Conservation (phyloP, 2,329 filamentous ascomycete genomes). For the Fusarium albosuccineum region DNA sequence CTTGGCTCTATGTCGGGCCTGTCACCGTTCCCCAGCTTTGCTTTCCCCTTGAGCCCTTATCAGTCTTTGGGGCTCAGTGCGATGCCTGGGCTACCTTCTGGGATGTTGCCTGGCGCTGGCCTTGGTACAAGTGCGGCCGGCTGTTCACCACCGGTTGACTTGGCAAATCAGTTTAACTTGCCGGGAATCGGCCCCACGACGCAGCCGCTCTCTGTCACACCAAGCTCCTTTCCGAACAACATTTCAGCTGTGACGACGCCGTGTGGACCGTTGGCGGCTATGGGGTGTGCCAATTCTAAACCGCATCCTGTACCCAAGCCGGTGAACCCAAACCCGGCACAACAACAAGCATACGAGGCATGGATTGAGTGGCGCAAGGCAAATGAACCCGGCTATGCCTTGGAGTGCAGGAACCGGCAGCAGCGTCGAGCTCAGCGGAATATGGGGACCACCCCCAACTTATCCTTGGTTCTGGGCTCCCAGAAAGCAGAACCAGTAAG, state of each 20-base stretch:
- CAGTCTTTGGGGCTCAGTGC: conserved; percentile 2
- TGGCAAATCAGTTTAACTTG: conserved; percentile 11
- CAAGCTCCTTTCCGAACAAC: conserved; percentile 1
- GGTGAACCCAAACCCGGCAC: conserved; percentile 54
- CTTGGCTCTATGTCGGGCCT: background rate
- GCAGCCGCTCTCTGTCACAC: conserved; percentile 10
- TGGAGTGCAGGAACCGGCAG: conserved; percentile 60
- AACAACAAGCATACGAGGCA: conserved; percentile 62
- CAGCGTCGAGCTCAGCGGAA: conserved; percentile 53
- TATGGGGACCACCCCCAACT: conserved; percentile 14
- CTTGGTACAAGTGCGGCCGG: conserved; percentile 1
- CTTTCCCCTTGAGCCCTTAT: conserved; percentile 2
- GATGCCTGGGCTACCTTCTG: conserved; percentile 8
- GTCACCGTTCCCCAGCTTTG: background rate
- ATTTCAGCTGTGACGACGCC: conserved; percentile 5
- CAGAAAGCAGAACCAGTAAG: background rate
- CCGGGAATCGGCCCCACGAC: conserved; percentile 6
- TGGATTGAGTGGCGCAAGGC: conserved; percentile 64
- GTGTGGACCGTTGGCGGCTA: conserved; percentile 8
- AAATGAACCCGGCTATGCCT: conserved; percentile 61
- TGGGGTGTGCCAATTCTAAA: background rate
- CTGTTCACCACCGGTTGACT: background rate
- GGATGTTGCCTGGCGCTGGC: conserved; percentile 17
- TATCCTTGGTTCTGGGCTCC: background rate
- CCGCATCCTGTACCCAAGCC: conserved; percentile 55